phyloP scores from a whole-genome alignment of 2,329 filamentous ascomycete genomes.

The Fusarium tanahbumbuense region DNA sequence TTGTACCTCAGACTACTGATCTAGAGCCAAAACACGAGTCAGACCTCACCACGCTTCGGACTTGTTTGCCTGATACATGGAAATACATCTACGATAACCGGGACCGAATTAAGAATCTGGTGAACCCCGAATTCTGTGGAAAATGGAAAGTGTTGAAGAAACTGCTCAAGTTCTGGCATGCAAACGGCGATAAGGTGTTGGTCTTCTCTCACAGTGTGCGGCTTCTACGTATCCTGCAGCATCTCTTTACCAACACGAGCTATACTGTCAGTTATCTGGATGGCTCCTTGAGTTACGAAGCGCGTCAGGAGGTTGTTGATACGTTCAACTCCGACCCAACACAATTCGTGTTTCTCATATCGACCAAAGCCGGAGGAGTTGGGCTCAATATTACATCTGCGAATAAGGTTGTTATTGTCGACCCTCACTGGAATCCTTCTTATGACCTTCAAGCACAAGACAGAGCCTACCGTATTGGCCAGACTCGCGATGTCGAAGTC shows the following conservation, averaged over 20 bases:
- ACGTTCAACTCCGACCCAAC: slow-evolving; percentile 89
- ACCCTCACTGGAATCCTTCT: slow-evolving; percentile 97
- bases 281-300: slow-evolving; percentile 83
- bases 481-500: slow-evolving; percentile 92
- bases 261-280: slow-evolving; percentile 95
- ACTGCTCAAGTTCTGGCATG: slow-evolving; percentile 88
- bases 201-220: slow-evolving; percentile 95
- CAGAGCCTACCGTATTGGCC: slow-evolving; percentile 94
- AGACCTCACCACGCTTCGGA: slow-evolving; percentile 78
- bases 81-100: slow-evolving; percentile 76
- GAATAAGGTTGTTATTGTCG: slow-evolving; percentile 97
- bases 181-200: slow-evolving; percentile 91
- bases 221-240: slow-evolving; percentile 83
- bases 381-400: slow-evolving; percentile 97
- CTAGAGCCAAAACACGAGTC: slow-evolving; percentile 78
- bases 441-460: slow-evolving; percentile 97
- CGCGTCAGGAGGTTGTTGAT: slow-evolving; percentile 84
- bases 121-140: slow-evolving; percentile 91
- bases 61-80: slow-evolving; percentile 81
- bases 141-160: slow-evolving; percentile 96
- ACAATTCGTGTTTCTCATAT: slow-evolving; percentile 96
- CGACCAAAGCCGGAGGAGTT: slow-evolving; percentile 90
- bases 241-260: slow-evolving; percentile 86
- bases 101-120: slow-evolving; percentile 82
- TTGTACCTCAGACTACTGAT: slow-evolving; percentile 77